Evolutionary conservation across 371 early-diverging fungal species (phyloP).

Genomic region (Mortierella sp.): DNA sequence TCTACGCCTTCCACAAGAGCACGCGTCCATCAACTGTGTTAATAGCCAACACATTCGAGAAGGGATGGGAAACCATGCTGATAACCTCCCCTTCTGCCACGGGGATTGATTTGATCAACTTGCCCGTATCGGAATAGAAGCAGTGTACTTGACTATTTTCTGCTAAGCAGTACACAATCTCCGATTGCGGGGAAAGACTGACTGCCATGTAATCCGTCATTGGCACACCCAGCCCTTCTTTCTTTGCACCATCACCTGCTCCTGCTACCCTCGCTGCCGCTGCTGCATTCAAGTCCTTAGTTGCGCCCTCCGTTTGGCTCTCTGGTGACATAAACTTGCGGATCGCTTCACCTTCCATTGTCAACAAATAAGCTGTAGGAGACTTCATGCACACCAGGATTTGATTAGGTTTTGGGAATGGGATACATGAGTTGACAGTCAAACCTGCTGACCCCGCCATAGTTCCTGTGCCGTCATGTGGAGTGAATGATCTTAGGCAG

Average conservation of each 20-base stretch:
- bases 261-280: conserved; percentile 44
- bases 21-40: conserved; percentile 78
- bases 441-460: conserved; percentile 57
- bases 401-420: conserved; percentile 62
- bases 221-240: conserved; percentile 68
- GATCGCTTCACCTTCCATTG: conserved; percentile 66
- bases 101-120: conserved; percentile 46
- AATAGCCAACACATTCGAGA: conserved; percentile 77
- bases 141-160: conserved; percentile 73
- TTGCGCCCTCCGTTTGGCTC: conserved; percentile 23
- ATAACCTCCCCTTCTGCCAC: conserved; percentile 75
- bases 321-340: conserved; percentile 42
- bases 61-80: conserved; percentile 80
- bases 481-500: conserved; percentile 68
- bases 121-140: conserved; percentile 70
- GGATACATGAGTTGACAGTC: conserved; percentile 57
- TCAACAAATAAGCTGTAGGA: conserved; percentile 70
- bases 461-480: conserved; percentile 56
- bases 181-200: conserved; percentile 77
- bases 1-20: conserved; percentile 65
- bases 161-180: conserved; percentile 78
- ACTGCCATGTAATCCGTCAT: conserved; percentile 62
- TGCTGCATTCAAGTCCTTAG: conserved; percentile 25
- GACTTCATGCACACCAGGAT: conserved; percentile 83
- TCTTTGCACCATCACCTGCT: conserved; percentile 59